Percentiles rank a stretch among this genome's conserved stretches.
phyloP scores from a whole-genome alignment of 345 rosid species.

The Eucalyptus erythrocorys region DNA sequence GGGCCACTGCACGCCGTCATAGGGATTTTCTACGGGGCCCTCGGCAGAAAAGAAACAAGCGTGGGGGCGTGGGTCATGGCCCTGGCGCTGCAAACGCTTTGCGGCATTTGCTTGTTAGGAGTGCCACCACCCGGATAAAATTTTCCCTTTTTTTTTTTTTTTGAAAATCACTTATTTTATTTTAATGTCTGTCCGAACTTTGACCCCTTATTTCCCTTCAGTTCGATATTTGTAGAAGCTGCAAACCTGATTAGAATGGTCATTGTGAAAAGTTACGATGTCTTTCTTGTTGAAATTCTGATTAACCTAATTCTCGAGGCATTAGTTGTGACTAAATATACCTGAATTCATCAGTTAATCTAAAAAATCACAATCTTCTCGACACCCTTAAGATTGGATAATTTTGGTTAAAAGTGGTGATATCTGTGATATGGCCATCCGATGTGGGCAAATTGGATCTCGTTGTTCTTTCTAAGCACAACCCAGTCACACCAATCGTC shows the following conservation, averaged over 20 bases:
- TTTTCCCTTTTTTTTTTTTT: too few species aligned
- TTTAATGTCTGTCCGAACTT: background rate
- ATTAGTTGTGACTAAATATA: background rate
- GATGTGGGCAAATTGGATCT: accelerated
- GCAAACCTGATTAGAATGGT: background rate
- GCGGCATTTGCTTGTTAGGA: too few species aligned
- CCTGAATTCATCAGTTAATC: background rate
- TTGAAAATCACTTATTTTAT: too few species aligned
- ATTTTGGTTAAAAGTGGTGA: background rate
- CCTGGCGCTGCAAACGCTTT: too few species aligned
- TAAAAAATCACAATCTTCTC: background rate
- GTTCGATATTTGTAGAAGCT: accelerated
- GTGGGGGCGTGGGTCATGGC: too few species aligned
- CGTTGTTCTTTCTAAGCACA: background rate
- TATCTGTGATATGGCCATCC: too few species aligned
- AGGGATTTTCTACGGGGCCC: too few species aligned
- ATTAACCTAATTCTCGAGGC: accelerated
- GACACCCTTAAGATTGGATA: accelerated
- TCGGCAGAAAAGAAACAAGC: too few species aligned
- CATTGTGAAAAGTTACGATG: background rate
- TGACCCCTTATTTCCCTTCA: too few species aligned
- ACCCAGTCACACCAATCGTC: background rate
- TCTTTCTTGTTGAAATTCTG: accelerated
- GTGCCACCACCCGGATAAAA: too few species aligned
- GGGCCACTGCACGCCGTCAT: too few species aligned